Evolutionary conservation across 2,329 filamentous ascomycete species (phyloP).

Genomic region (Torrubiellomyces zombiae): DNA sequence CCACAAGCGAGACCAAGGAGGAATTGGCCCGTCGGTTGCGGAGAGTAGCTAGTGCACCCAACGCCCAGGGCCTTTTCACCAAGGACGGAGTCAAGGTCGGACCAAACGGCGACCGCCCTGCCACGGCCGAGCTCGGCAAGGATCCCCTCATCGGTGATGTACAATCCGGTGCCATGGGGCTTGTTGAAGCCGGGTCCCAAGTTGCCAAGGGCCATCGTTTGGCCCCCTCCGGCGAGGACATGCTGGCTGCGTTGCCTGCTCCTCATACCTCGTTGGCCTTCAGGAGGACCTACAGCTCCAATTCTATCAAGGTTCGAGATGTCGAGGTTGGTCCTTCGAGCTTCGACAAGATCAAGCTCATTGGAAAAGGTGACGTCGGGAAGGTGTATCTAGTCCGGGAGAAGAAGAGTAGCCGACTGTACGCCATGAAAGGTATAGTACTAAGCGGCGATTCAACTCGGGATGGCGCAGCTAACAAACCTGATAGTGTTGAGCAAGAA

Average conservation of each 20-base stretch:
- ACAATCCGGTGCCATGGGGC: constrained; percentile 23
- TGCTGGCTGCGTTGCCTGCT: constrained; percentile 45
- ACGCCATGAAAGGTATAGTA: constrained; percentile 88
- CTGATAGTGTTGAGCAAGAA: constrained; percentile 85
- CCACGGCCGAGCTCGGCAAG: constrained; percentile 74
- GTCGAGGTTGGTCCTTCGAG: constrained; percentile 90
- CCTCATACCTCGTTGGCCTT: constrained; percentile 59
- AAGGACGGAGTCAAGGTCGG: constrained; percentile 20
- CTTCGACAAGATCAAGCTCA: constrained; percentile 99
- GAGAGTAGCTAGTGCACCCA: constrained; percentile 88
- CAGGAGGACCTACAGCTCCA: constrained; percentile 91
- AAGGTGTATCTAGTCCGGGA: constrained; percentile 96
- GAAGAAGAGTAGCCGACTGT: constrained; percentile 89
- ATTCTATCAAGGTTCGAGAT: constrained; percentile 95
- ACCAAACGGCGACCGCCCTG: constrained; percentile 49
- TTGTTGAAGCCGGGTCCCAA: constrained; percentile 16
- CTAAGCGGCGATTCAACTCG: background rate
- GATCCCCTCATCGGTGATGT: constrained; percentile 47
- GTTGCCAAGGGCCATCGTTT: constrained; percentile 18
- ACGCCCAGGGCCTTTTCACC: constrained; percentile 80
- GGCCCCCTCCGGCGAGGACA: constrained; percentile 27
- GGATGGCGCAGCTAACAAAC: background rate
- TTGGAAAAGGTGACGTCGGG: constrained; percentile 95
- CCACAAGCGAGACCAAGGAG: constrained; percentile 71
- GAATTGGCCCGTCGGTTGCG: constrained; percentile 85